Conservation (phyloP, 2,329 filamentous ascomycete genomes). For the Neofusicoccum sp. region DNA sequence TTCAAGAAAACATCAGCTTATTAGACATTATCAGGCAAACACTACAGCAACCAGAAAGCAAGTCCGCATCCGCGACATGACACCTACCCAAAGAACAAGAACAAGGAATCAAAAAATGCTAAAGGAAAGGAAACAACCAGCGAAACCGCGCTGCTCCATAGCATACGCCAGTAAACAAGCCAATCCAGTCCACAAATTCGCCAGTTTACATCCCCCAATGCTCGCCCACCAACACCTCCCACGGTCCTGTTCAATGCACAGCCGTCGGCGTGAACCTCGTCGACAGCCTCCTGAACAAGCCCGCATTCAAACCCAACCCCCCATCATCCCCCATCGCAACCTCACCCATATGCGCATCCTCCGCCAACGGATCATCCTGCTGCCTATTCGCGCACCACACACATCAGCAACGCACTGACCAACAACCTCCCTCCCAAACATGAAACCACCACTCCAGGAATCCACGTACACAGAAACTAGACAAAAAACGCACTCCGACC, state of each 20-base stretch:
- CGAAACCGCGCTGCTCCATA: too few relatives aligned
- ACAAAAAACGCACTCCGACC: not conserved
- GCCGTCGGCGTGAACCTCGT: slow-evolving; percentile 1
- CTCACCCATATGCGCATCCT: not conserved
- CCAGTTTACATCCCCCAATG: too few relatives aligned
- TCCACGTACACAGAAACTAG: not conserved
- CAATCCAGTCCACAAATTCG: too few relatives aligned
- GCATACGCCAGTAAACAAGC: too few relatives aligned
- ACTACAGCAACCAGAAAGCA: too few relatives aligned
- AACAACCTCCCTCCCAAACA: not conserved
- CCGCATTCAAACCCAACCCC: not conserved
- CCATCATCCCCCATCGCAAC: not conserved
- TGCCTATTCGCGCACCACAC: not conserved
- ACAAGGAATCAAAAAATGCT: too few relatives aligned
- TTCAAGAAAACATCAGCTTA: too few relatives aligned
- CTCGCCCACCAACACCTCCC: not conserved
- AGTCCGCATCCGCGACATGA: too few relatives aligned
- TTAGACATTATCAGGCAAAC: too few relatives aligned
- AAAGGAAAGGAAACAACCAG: too few relatives aligned
- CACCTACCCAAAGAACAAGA: too few relatives aligned
- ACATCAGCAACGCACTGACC: not conserved
- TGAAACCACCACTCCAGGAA: not conserved
- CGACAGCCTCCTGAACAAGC: slow-evolving; percentile 15
- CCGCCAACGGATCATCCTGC: slow-evolving; percentile 13
- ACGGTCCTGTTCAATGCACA: not conserved